Conservation (phyloP, 768 basidiomycete species). For the Myochromella boudieri region DNA sequence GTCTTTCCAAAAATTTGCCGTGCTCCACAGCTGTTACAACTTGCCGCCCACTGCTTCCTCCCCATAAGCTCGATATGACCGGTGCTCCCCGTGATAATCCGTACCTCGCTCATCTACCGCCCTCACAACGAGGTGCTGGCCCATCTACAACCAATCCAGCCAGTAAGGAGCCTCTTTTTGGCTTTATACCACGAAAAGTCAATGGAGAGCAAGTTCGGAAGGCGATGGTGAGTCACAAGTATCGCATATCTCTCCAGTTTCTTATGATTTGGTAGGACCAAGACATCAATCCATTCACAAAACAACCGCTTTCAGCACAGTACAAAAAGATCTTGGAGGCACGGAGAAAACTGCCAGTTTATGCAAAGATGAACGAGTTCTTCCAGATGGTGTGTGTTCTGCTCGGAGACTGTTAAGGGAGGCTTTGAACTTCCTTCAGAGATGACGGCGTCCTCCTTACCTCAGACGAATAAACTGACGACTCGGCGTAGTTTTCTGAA, state of each 20-base stretch:
- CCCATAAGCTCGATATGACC: neutral
- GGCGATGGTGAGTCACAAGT: constrained; percentile 58
- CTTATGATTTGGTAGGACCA: constrained; percentile 52
- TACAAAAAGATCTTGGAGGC: constrained; percentile 86
- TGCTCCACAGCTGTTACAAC: too few species aligned
- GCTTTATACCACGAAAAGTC: constrained; percentile 71
- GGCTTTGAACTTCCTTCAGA: constrained; percentile 46
- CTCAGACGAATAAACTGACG: constrained; percentile 25
- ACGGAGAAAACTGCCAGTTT: constrained; percentile 91
- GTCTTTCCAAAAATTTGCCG: too few species aligned
- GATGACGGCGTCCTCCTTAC: constrained; percentile 32
- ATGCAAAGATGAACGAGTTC: constrained; percentile 90
- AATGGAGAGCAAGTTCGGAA: constrained; percentile 61
- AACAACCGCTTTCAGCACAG: constrained; percentile 66
- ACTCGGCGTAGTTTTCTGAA: constrained; percentile 53
- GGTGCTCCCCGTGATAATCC: constrained; percentile 41
- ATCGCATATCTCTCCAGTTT: neutral
- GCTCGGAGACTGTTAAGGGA: constrained; percentile 30
- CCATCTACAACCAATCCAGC: constrained; percentile 11
- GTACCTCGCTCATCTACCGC: constrained; percentile 47
- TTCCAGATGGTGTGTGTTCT: constrained; percentile 71
- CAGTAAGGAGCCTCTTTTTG: constrained; percentile 64
- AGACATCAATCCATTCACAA: constrained; percentile 88
- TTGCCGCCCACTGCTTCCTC: too few species aligned
- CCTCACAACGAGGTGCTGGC: constrained; percentile 31